A percentile compares a stretch with the other conserved stretches of the same genome.
These are phyloP conservation scores for Colletotrichum melonis DNA, from an alignment of 2,329 filamentous ascomycete genomes.

Conservation along the genomic window DNA sequence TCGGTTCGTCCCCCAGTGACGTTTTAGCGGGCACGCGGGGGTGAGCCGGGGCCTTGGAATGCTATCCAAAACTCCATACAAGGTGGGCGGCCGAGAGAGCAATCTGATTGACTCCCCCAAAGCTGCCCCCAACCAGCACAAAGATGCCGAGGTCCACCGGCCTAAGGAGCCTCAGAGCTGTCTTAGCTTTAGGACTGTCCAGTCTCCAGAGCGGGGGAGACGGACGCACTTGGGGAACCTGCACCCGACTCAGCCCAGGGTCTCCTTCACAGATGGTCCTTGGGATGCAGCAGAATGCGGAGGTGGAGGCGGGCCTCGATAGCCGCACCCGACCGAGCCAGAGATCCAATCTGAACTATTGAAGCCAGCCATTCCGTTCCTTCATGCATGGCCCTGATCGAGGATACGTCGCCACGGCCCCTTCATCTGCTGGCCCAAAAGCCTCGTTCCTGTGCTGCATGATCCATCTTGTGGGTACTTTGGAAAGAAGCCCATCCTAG, in stretches of 20 bases:
- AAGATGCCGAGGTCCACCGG: constrained; percentile 37
- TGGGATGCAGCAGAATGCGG: constrained; percentile 2
- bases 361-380: too few species aligned
- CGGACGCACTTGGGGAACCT: background rate
- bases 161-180: background rate
- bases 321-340: constrained; percentile 28
- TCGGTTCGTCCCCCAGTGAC: constrained; percentile 3
- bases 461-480: background rate
- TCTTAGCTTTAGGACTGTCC: background rate
- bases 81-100: background rate
- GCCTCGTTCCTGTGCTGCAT: background rate
- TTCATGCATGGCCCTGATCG: background rate
- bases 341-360: too few species aligned
- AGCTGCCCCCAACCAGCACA: background rate
- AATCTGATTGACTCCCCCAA: too few species aligned
- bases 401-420: background rate
- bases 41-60: background rate
- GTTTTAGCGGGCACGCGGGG: background rate
- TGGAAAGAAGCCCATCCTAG: background rate
- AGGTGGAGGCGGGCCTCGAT: constrained; percentile 12
- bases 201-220: background rate
- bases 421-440: constrained; percentile 2
- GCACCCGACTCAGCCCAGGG: background rate
- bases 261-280: background rate
- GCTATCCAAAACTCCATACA: constrained; percentile 5